These are phyloP conservation scores for Penicillium maclennaniae DNA, from an alignment of 495 filamentous ascomycete genomes.

Conservation along the genomic window DNA sequence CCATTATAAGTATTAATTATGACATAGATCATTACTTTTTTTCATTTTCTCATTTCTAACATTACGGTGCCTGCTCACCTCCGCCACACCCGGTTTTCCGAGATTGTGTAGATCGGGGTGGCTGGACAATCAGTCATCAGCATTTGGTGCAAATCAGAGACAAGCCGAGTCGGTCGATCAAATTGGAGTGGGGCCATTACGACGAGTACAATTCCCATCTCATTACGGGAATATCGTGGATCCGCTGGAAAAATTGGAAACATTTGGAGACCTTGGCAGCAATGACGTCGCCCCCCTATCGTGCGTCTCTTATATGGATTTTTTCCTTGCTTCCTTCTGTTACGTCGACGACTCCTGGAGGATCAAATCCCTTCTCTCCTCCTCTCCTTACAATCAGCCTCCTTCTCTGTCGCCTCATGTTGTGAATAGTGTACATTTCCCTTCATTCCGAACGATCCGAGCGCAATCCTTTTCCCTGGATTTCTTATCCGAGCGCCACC, in stretches of 20 bases:
- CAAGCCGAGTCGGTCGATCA: background rate
- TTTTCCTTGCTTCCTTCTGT: background rate
- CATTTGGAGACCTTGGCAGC: constrained; percentile 23
- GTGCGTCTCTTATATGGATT: background rate
- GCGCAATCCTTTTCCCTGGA: background rate
- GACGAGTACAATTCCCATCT: background rate
- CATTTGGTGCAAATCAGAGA: background rate
- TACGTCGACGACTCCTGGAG: background rate
- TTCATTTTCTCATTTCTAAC: no score
- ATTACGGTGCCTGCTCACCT: no score
- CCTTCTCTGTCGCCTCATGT: background rate
- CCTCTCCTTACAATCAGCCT: background rate
- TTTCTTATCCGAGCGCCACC: constrained; percentile 16
- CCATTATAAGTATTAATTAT: no score
- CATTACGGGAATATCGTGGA: background rate
- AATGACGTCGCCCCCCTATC: constrained; percentile 14
- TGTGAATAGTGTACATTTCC: background rate
- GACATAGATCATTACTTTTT: background rate
- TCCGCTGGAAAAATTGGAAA: no score
- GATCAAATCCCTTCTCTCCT: background rate
- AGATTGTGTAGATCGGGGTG: background rate
- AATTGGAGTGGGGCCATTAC: constrained; percentile 1
- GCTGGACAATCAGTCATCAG: constrained; percentile 4
- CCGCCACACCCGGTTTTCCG: background rate
- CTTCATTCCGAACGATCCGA: background rate